Base-by-base conservation (phyloP, 169 alveolate species). In the Babesia sp. region DNA sequence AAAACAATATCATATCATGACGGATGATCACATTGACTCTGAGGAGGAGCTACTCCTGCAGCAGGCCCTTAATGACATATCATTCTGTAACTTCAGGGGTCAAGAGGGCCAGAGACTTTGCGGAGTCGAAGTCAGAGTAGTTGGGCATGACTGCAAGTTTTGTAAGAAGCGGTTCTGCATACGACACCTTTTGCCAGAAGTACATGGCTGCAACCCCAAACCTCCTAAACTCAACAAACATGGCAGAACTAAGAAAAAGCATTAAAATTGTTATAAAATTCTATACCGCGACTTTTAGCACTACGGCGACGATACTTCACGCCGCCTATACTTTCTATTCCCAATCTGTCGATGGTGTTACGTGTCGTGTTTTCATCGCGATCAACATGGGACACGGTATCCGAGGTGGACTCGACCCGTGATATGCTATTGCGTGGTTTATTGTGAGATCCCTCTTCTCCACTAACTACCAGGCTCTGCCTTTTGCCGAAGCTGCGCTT, bases 91-190 rank as follows among this genome's bases (percentile, higher is more conserved):
- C 51, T 31, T 58, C 41, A 34, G 9, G 34, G 26, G 28, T 34
- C 69, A 33, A 20, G 48, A 2, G 20, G 69, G 69, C 16, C 54
- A 20, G 36, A 42, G 36, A 28, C 3, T 41, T 37, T 79, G 87
- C 70, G 14, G 34, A 31, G 71, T 18, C 37, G 78, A 60, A 6
- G 60, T 71, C 4, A 57, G 46, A 22, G 73, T 79, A 36, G 83
- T 70, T n/a, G 87, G 87, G 28, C 83, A 70, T 39, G 77, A 69
- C 60, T 79, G 87, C 72, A 79, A 79, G 57, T 79, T 31, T 57
- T 79, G 87, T 53, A 71, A 39, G 69, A 51, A 31, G 36, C 68
- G 83, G 34, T 79, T 79, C 74, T 79, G 87, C 60, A 70, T 79
- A 12, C 20, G 53, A 26, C 87, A 79, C 72, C 80, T 71, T 0